phyloP scores from a whole-genome alignment of 208 protist genomes.

The Acanthamoeba culbertsoni region DNA sequence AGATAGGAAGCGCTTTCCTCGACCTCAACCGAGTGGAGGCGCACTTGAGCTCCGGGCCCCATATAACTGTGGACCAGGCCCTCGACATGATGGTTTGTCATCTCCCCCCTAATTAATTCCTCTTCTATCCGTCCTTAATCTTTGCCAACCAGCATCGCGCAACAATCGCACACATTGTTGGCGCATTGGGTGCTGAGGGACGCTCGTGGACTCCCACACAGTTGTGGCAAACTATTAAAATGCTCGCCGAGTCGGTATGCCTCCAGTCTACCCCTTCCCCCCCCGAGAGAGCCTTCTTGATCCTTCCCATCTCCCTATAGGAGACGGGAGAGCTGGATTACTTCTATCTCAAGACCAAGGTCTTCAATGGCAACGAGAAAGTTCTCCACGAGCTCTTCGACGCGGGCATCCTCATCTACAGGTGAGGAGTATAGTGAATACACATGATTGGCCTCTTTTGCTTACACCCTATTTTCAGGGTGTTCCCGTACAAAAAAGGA shows the following conservation, averaged over 20 bases:
- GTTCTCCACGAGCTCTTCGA: slow-evolving; percentile 49
- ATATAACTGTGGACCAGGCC: slow-evolving; percentile 13
- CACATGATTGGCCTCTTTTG: neutral
- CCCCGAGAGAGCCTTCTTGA: too few species aligned
- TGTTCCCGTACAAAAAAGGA: neutral
- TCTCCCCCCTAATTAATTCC: neutral
- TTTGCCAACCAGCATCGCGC: neutral
- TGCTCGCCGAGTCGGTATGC: neutral
- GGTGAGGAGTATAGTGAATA: neutral
- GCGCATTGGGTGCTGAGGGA: neutral
- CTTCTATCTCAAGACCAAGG: neutral
- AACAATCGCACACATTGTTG: neutral
- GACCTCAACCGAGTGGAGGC: slow-evolving; percentile 34
- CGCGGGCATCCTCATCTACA: slow-evolving; percentile 15
- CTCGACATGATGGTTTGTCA: neutral
- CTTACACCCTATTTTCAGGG: neutral
- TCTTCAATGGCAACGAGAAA: slow-evolving; percentile 21
- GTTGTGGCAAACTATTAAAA: slow-evolving; percentile 16
- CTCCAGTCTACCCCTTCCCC: neutral
- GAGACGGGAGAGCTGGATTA: slow-evolving; percentile 32
- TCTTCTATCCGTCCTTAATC: neutral
- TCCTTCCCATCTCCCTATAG: too few species aligned
- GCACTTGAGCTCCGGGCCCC: neutral
- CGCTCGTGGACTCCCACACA: slow-evolving; percentile 21
- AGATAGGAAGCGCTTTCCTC: neutral